Evolutionary conservation across 768 basidiomycete genomes (phyloP), one percentile per base, ranked within the genome.

Genomic region (Cystofilobasidium ferigula): DNA sequence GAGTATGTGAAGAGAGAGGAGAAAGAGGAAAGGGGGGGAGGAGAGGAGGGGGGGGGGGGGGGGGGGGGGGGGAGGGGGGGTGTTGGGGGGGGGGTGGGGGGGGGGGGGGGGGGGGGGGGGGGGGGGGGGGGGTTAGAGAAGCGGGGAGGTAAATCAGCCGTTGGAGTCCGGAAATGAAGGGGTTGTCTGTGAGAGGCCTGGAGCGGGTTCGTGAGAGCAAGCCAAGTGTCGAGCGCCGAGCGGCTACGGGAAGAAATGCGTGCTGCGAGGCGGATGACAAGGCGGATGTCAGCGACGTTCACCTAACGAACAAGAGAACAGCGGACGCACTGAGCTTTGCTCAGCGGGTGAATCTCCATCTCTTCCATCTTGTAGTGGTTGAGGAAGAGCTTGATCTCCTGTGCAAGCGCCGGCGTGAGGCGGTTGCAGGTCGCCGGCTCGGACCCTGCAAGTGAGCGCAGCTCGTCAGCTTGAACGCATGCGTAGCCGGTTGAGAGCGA

Each of bases 291-390:
- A 60, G 58, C 26, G 22, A 53, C 30, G 51, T n/a, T n/a, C 12
- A 53, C 10, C 12, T 53, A n/a, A 24, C 12, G n/a, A 13, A 32
- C 4, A 57, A 34, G 3, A 3, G 40, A 60, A 34, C 22, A 28
- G 60, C 30, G 35, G 45, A 59, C 40, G 30, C 75, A 91, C 89
- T 95, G 86, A 72, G 88, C 84, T 76, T 89, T 85, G 77, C 89
- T 93, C 58, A 87, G 80, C 71, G 88, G 88, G 77, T 98, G 94
- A 69, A 99, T 92, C 75, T 93, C 90, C 94, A 99, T 98, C 79
- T 97, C 92, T 78, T 94, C 92, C 88, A 97, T 89, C 81, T 98
- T 98, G 78, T 89, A 98, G 63, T 89, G 90, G 78, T 99, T 99
- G 61, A 99, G 80, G 36, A 57, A 51, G 7, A 34, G 73, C 81